Percentiles rank a stretch among this genome's conserved stretches.
These are phyloP conservation scores for Populus nigra DNA, from an alignment of 345 rosid species.

Conservation along the genomic window DNA sequence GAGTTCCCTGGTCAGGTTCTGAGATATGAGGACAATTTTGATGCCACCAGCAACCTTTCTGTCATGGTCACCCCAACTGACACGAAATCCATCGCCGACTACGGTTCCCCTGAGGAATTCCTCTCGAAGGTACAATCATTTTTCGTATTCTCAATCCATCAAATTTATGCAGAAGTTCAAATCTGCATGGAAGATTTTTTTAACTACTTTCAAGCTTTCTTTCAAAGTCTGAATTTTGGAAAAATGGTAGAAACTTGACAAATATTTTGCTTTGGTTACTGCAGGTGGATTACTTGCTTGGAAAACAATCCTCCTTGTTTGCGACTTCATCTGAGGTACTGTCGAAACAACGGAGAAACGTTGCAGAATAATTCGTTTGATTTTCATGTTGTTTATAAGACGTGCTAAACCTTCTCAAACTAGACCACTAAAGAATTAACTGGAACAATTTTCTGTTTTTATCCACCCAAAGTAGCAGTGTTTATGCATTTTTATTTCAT, in stretches of 20 bases:
- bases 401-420: not conserved
- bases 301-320: conserved; percentile 77
- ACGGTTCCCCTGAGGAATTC: conserved; percentile 71
- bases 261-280: conserved; percentile 2
- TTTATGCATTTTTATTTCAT: not conserved
- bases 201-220: not conserved
- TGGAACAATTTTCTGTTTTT: no score
- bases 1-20: conserved; percentile 93
- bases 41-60: conserved; percentile 50
- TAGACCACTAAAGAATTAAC: not conserved
- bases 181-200: not conserved
- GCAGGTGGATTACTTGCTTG: conserved; percentile 79
- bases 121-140: conserved; percentile 45
- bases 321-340: conserved; percentile 73
- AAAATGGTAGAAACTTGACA: not conserved
- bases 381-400: not conserved
- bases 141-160: not conserved
- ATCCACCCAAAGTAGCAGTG: not conserved
- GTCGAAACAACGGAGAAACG: not conserved
- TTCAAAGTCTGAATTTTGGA: not conserved
- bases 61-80: conserved; percentile 79
- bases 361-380: not conserved
- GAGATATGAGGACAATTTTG: conserved; percentile 88
- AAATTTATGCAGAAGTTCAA: not conserved
- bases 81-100: conserved; percentile 82